phyloP scores from a whole-genome alignment of 2,329 filamentous ascomycete genomes.

The Pyrenophora seminiperda region DNA sequence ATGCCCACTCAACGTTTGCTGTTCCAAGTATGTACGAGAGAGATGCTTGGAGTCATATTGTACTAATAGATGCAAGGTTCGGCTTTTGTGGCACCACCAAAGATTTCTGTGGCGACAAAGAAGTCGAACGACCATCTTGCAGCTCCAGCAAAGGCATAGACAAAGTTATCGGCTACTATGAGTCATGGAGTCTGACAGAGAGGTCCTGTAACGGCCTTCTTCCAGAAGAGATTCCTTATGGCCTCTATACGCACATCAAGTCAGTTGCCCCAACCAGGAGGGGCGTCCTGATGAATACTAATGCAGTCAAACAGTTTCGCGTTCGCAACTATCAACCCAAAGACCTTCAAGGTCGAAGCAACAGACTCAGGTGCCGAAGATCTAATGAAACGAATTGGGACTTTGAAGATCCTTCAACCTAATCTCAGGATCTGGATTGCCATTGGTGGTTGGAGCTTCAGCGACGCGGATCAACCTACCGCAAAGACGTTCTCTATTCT shows the following conservation, averaged over 20 bases:
- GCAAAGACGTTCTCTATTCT: conserved; percentile 31
- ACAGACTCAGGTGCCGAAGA: background rate
- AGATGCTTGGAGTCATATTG: too few relatives aligned
- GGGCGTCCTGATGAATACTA: too few relatives aligned
- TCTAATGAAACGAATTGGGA: background rate
- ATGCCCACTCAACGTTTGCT: conserved; percentile 8
- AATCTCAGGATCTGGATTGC: conserved; percentile 45
- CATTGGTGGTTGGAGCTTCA: conserved; percentile 51
- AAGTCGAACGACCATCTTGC: too few relatives aligned
- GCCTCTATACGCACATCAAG: conserved; percentile 12
- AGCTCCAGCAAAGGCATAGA: background rate
- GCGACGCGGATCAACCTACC: conserved; percentile 43
- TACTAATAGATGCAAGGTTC: too few relatives aligned
- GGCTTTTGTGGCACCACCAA: conserved; percentile 2
- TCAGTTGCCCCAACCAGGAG: too few relatives aligned
- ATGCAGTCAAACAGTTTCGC: too few relatives aligned
- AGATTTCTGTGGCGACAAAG: too few relatives aligned
- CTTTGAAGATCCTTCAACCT: conserved; percentile 38
- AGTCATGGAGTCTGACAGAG: conserved; percentile 11
- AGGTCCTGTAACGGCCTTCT: conserved; percentile 1
- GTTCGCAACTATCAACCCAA: conserved; percentile 16
- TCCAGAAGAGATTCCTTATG: conserved; percentile 11
- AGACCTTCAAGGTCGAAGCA: conserved; percentile 8
- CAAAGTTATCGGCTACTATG: conserved; percentile 22
- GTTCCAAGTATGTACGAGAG: background rate